Conservation (phyloP, 345 rosid species). For the Hypericum androsaemum region DNA sequence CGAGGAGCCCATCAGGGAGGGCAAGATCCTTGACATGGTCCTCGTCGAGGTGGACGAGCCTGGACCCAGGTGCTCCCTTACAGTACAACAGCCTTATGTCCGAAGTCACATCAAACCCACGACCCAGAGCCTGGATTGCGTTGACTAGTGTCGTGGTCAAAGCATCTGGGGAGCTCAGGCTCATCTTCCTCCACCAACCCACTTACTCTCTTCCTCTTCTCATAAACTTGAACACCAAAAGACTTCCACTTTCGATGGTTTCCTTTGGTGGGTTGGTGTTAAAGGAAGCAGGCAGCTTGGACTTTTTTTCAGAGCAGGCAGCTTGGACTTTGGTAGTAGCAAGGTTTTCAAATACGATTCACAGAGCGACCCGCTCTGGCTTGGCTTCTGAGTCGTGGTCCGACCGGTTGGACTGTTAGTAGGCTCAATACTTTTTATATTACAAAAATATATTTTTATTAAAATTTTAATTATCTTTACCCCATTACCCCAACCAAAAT, state of each 20-base stretch:
- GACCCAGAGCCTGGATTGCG: slow-evolving; percentile 91
- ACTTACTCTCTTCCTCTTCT: slow-evolving; percentile 11
- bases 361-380: too few relatives aligned
- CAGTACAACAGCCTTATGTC: slow-evolving; percentile 89
- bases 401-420: too few relatives aligned
- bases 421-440: too few relatives aligned
- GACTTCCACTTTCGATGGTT: not conserved
- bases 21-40: slow-evolving; percentile 48
- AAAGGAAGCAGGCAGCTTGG: too few relatives aligned
- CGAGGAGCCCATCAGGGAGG: slow-evolving; percentile 39
- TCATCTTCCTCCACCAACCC: slow-evolving; percentile 13
- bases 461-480: too few relatives aligned
- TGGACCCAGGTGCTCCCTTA: slow-evolving; percentile 86
- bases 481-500: too few relatives aligned
- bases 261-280: too few relatives aligned
- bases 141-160: slow-evolving; percentile 62
- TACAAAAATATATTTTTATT: too few relatives aligned
- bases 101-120: slow-evolving; percentile 90
- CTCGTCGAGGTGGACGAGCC: slow-evolving; percentile 65
- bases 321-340: too few relatives aligned
- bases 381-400: too few relatives aligned
- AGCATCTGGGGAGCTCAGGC: slow-evolving; percentile 40
- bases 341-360: too few relatives aligned
- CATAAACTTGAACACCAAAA: slow-evolving; percentile 9
- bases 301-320: too few relatives aligned